phyloP scores from a whole-genome alignment of 371 early-diverging fungal genomes.

The Mucor velutinosus region DNA sequence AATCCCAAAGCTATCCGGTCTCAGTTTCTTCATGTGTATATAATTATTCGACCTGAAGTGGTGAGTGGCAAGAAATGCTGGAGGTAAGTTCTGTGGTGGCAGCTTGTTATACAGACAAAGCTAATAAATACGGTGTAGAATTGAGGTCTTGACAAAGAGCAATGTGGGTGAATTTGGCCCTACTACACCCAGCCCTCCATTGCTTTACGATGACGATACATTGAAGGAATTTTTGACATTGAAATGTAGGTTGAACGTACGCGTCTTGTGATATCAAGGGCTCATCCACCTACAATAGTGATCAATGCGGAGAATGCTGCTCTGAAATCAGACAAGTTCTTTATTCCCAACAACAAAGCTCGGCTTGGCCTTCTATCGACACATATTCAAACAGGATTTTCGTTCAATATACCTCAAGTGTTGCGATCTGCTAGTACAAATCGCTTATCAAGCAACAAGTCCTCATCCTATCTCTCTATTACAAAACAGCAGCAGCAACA shows the following conservation, averaged over 20 bases:
- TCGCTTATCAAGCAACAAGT: conserved; percentile 13
- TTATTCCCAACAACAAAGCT: conserved; percentile 56
- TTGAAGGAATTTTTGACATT: conserved; percentile 57
- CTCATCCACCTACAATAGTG: conserved; percentile 31
- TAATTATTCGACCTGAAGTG: conserved; percentile 57
- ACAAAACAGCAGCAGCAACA: background rate
- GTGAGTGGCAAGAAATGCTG: conserved; percentile 33
- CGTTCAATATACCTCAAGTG: conserved; percentile 15
- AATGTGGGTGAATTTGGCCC: conserved; percentile 71
- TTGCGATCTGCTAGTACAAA: conserved; percentile 25
- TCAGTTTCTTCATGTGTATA: conserved; percentile 74
- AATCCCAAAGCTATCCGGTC: conserved; percentile 66
- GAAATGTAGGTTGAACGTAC: conserved; percentile 39
- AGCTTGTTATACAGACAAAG: background rate
- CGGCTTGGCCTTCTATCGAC: conserved; percentile 47
- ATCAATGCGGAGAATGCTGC: conserved; percentile 82
- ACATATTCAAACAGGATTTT: conserved; percentile 34
- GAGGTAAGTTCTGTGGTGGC: conserved; percentile 25
- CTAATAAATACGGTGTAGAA: conserved; percentile 17
- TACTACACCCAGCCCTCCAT: conserved; percentile 58
- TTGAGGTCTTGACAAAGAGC: conserved; percentile 55
- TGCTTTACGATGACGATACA: conserved; percentile 51
- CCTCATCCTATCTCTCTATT: background rate
- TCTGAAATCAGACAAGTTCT: conserved; percentile 66
- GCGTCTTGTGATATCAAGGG: background rate